Percentiles rank a stretch among this genome's conserved stretches.
phyloP scores from a whole-genome alignment of 352 stramenopile species.

The Phytophthora sojae region DNA sequence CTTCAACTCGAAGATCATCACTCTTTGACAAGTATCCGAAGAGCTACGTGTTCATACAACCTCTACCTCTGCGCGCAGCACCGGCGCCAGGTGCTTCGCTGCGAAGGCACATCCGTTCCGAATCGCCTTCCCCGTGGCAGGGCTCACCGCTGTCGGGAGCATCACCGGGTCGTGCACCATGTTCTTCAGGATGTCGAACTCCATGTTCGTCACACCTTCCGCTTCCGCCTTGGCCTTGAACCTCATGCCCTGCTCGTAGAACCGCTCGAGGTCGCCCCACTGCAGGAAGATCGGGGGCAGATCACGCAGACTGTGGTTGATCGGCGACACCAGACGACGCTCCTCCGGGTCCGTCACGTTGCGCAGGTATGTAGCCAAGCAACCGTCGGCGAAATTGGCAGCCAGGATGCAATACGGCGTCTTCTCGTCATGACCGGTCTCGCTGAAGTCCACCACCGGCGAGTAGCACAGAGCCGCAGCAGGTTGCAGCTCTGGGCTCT shows the following conservation, averaged over 20 bases:
- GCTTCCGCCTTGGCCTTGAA: constrained; percentile 36
- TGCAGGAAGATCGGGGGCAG: constrained; percentile 48
- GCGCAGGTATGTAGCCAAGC: constrained; percentile 25
- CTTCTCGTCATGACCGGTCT: constrained; percentile 31
- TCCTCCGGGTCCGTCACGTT: constrained; percentile 29
- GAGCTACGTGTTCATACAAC: neutral
- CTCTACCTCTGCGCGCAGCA: neutral
- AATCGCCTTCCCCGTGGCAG: constrained; percentile 33
- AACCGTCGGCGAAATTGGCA: constrained; percentile 33
- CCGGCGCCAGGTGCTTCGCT: constrained; percentile 11
- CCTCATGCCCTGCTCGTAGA: constrained; percentile 39
- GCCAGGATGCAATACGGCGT: constrained; percentile 33
- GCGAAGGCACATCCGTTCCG: neutral
- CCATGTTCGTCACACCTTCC: constrained; percentile 42
- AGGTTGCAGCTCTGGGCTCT: constrained; percentile 26
- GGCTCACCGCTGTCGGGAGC: constrained; percentile 7
- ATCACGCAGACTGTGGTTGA: constrained; percentile 43
- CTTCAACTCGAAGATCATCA: constrained; percentile 28
- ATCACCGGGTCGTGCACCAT: neutral
- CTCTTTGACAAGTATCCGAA: neutral
- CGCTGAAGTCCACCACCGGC: constrained; percentile 29
- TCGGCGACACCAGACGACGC: constrained; percentile 31
- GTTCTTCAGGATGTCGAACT: constrained; percentile 44
- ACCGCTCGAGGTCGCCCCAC: constrained; percentile 35
- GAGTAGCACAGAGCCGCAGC: constrained; percentile 34